Conservation (phyloP, 2,329 filamentous ascomycete genomes). For the Colletotrichum filicis region DNA sequence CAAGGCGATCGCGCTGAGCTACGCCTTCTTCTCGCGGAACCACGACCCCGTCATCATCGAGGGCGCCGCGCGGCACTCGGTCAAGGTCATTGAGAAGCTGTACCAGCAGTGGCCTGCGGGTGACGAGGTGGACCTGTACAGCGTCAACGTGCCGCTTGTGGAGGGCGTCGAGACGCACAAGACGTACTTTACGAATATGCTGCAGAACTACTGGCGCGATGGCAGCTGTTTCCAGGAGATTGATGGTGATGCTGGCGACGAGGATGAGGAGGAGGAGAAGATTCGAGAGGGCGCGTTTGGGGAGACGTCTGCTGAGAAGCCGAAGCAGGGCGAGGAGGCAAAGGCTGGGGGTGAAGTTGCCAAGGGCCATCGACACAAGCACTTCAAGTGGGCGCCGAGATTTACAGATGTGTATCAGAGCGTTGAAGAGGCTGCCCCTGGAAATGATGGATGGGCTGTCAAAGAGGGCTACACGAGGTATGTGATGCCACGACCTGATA, state of each 20-base stretch:
- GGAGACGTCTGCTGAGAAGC: constrained; percentile 40
- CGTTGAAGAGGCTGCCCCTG: constrained; percentile 81
- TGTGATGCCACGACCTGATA: constrained; percentile 39
- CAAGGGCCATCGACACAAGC: constrained; percentile 74
- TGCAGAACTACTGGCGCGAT: constrained; percentile 91
- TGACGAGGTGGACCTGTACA: constrained; percentile 82
- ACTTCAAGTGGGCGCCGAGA: constrained; percentile 94
- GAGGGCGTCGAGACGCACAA: constrained; percentile 78
- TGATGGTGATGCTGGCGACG: constrained; percentile 71
- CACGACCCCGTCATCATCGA: constrained; percentile 86
- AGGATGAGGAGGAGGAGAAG: constrained; percentile 76
- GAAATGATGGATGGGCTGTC: constrained; percentile 94
- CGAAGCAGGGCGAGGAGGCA: constrained; percentile 37
- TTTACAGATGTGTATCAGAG: constrained; percentile 89
- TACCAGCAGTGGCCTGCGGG: constrained; percentile 78
- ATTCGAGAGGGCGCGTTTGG: constrained; percentile 75
- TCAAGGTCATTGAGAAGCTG: constrained; percentile 83
- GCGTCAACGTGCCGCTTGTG: constrained; percentile 88
- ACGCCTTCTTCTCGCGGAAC: constrained; percentile 87
- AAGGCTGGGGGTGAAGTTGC: constrained; percentile 45
- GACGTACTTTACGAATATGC: constrained; percentile 84
- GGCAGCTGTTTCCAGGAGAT: constrained; percentile 89
- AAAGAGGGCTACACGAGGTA: constrained; percentile 88
- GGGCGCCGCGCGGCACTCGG: constrained; percentile 78
- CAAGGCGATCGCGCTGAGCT: constrained; percentile 84